Base-by-base conservation (phyloP, 2,329 filamentous ascomycete species). In the Stemphylium beticola region DNA sequence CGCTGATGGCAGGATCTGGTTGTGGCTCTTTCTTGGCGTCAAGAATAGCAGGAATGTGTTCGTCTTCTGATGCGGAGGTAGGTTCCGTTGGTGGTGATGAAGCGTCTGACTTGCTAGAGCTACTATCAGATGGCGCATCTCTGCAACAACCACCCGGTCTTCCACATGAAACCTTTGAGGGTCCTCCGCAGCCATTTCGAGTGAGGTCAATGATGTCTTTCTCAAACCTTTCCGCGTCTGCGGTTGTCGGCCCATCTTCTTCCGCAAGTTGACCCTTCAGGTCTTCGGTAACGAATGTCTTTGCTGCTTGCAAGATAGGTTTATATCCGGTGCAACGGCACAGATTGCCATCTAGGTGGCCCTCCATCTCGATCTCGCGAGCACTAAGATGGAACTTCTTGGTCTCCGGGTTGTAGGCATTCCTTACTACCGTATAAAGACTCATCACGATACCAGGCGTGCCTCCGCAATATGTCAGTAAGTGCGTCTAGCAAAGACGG, bases 361-460 rank as follows among this genome's bases (percentile, higher is more conserved):
- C 74, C 42, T 76, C 71, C 57, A 71, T 62, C 52, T 76, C 75
- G 12, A 77, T 70, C 18, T 75, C 73, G 12, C 66, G 63, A 10
- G 69, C 68, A 40, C 66, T 73, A 9, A 76, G 64, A 20, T 62
- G 60, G 38, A 75, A 76, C 47, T 64, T 68, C 24, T 68, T 64
- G 4, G 68, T 73, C 24, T 74, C 72, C 1, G 68, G 61, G 41
- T 76, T 58, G 47, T 75, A 76, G 0, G 73, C 65, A 55, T 98
- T 98, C 54, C 93, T 84, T 32, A 98, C 81, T 34, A 98, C 81
- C 2, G 93, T 93, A 76, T 98, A 98, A 54, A 98, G 77, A 72
- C 83, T 83, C 86, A 98, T 98, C 53, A 98, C 92, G 71, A 98
- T 98, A 1, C 93, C 93, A 4, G 93, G 93, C 0, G 93, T 98